A percentile compares a stretch with the other conserved stretches of the same genome.
These are phyloP conservation scores for Mitragyna speciosa DNA, from an alignment of 257 asterid genomes.

Conservation along the genomic window DNA sequence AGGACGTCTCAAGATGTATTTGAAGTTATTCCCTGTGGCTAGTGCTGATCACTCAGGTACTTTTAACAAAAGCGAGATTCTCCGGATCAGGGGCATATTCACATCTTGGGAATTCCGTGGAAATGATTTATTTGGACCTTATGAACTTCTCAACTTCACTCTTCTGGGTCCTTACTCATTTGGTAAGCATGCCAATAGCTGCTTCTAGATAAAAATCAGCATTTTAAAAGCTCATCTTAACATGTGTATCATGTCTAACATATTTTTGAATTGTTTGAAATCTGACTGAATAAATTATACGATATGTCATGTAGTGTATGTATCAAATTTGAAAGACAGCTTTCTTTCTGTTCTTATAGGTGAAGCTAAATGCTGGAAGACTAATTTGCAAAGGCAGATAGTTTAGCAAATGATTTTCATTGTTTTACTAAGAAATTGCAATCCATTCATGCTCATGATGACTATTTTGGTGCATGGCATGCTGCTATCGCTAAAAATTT, in stretches of 20 bases:
- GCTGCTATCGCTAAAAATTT: background rate
- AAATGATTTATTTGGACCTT: constrained; percentile 46
- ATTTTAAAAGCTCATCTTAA: background rate
- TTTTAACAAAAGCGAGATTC: constrained; percentile 44
- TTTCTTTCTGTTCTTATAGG: too few species aligned
- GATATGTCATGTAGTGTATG: background rate
- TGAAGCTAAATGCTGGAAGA: too few species aligned
- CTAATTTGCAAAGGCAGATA: background rate
- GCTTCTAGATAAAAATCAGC: background rate
- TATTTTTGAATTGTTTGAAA: background rate
- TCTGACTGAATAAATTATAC: background rate
- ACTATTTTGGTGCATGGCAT: background rate
- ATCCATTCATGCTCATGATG: background rate
- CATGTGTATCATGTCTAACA: background rate
- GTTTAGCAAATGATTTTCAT: background rate
- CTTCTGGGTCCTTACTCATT: constrained; percentile 47
- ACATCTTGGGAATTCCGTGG: constrained; percentile 38
- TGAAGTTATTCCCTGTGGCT: constrained; percentile 47
- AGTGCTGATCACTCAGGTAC: constrained; percentile 20
- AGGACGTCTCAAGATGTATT: constrained; percentile 49
- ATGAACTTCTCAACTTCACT: constrained; percentile 55
- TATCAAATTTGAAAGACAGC: background rate
- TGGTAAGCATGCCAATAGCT: constrained; percentile 24
- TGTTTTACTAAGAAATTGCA: background rate
- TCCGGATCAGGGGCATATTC: constrained; percentile 31